Evolutionary conservation across 306 rosid species (phyloP), one percentile per base, ranked within the genome.

Genomic region (Acacia melanoxylon): DNA sequence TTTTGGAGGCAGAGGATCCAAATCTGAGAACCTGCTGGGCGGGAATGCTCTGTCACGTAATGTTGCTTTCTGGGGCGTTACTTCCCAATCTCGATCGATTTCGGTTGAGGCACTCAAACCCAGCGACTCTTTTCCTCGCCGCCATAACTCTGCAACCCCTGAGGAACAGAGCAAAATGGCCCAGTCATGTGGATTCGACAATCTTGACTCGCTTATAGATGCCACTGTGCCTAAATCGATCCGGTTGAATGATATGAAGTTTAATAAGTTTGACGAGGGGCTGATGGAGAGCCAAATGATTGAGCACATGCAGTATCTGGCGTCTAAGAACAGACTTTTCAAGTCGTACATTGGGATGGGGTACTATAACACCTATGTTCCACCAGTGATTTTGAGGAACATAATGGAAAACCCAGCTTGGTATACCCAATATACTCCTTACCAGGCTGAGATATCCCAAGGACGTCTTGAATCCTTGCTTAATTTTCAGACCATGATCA

Each of bases 391-490:
- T 77, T 88, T 94, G 92, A 94, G 99, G 89, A 96, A 96, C 81
- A 90, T 96, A 2, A 86, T 96, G 98, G 99, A 96, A 66, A 96
- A 96, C 49, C 99, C 99, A 58, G 99, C 94, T 68, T 96, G 99
- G 99, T 96, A 96, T 77, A 96, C 99, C 2, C 99, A 96, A 71
- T 96, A 96, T 84, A 96, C 99, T 0, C 99, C 99, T 19, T 96
- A 96, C 85, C 99, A 96, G 61, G 99, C 99, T 62, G 99, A 96
- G 95, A 96, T 96, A 68, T 89, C 99, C 11, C 99, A 96, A 56
- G 99, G 99, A 91, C 78, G 99, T 61, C 97, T 96, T 48, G 99
- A 96, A 73, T 93, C 98, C 10, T 75, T 96, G 88, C 89, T 96
- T 69, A 96, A 96, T 78, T 96, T 63, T 83, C 99, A 96, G 62